Evolutionary conservation across 805 yeast genomes (phyloP).

Genomic region (Metschnikowia koreensis): DNA sequence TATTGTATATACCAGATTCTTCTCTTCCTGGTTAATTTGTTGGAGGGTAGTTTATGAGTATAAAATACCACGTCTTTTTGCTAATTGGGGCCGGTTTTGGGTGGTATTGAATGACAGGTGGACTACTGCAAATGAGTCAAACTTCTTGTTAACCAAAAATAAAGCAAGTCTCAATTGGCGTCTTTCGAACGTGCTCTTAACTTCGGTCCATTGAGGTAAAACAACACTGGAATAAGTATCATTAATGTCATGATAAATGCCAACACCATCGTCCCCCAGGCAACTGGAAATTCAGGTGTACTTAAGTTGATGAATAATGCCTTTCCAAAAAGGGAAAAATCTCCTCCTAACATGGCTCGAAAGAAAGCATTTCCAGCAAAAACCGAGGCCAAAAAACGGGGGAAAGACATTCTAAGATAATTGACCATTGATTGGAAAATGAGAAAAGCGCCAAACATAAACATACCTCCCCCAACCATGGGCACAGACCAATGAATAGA

Average conservation of each 20-base stretch:
- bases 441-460: slow-evolving; percentile 12
- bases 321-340: slow-evolving; percentile 15
- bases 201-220: slow-evolving; percentile 12
- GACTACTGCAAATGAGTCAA: too few relatives aligned
- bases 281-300: slow-evolving; percentile 8
- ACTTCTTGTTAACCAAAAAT: too few relatives aligned
- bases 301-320: slow-evolving; percentile 11
- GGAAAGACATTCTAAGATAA: slow-evolving; percentile 13
- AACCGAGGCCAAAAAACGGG: slow-evolving; percentile 12
- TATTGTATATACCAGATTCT: too few relatives aligned
- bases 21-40: too few relatives aligned
- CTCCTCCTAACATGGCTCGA: slow-evolving; percentile 14
- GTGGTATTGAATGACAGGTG: too few relatives aligned
- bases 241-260: slow-evolving; percentile 6
- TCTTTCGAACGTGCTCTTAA: slow-evolving; percentile 15
- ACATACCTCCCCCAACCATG: slow-evolving; percentile 10
- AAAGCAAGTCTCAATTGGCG: slow-evolving; percentile 2
- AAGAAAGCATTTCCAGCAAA: slow-evolving; percentile 16
- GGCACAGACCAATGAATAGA: slow-evolving; percentile 15
- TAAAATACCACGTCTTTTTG: too few relatives aligned
- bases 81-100: too few relatives aligned
- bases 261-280: slow-evolving; percentile 15
- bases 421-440: slow-evolving; percentile 14
- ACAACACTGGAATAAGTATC: slow-evolving; percentile 11
- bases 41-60: too few relatives aligned